These are phyloP conservation scores for Phytopythium litorale DNA, from an alignment of 352 stramenopile genomes.

Conservation along the genomic window DNA sequence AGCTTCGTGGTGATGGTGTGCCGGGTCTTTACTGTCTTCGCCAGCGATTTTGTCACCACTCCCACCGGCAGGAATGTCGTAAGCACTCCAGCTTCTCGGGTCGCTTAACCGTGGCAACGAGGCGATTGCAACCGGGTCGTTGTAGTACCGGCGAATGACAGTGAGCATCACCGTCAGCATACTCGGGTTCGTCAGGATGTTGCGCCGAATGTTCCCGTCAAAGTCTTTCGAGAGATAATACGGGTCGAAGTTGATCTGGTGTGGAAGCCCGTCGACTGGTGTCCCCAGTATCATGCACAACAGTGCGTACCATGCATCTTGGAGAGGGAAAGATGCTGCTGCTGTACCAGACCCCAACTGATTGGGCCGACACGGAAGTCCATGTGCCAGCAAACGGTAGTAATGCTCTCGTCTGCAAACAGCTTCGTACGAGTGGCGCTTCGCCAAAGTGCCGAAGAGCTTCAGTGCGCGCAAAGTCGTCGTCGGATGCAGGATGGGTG, in stretches of 20 bases:
- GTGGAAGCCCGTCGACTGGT: constrained; percentile 54
- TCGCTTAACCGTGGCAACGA: constrained; percentile 8
- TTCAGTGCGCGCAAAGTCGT: constrained; percentile 28
- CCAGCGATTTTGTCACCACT: not conserved
- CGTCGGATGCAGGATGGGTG: not conserved
- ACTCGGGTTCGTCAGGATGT: constrained; percentile 46
- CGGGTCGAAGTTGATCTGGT: constrained; percentile 59
- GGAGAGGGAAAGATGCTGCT: constrained; percentile 38
- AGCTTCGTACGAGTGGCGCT: constrained; percentile 40
- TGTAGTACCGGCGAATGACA: constrained; percentile 52
- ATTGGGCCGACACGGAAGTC: constrained; percentile 42
- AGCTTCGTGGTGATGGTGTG: constrained; percentile 3
- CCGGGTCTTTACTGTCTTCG: not conserved
- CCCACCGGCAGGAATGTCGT: not conserved
- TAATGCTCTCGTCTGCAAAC: constrained; percentile 66
- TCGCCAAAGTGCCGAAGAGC: constrained; percentile 43
- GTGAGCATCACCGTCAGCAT: constrained; percentile 53
- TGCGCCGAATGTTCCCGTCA: constrained; percentile 51
- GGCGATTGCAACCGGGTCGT: constrained; percentile 34
- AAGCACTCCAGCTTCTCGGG: constrained; percentile 4
- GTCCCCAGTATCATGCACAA: constrained; percentile 61
- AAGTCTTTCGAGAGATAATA: constrained; percentile 70
- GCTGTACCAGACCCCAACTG: constrained; percentile 10
- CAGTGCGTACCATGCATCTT: constrained; percentile 68
- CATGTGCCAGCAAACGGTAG: constrained; percentile 59